Evolutionary conservation across 2,329 filamentous ascomycete species (phyloP).

Genomic region (Aspergillus aculeatinus): DNA sequence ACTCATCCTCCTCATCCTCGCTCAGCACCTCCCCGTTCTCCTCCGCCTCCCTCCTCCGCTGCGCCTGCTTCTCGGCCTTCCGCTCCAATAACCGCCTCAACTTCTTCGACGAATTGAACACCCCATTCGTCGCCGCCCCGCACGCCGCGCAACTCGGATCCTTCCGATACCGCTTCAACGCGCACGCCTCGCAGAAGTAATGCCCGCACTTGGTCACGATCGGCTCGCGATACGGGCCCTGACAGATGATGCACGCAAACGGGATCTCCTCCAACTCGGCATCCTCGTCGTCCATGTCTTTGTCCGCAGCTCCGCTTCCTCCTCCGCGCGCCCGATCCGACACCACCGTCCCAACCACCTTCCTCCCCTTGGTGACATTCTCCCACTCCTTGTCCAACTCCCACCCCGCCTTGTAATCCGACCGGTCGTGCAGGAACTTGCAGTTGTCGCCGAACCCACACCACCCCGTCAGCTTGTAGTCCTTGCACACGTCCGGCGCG

Average conservation of each 20-base stretch:
- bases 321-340: conserved; percentile 44
- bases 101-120: conserved; percentile 85
- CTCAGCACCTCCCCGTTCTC: conserved; percentile 54
- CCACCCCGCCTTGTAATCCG: conserved; percentile 83
- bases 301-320: conserved; percentile 42
- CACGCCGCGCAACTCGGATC: conserved; percentile 86
- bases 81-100: conserved; percentile 75
- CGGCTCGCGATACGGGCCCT: conserved; percentile 72
- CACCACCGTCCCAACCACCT: conserved; percentile 48
- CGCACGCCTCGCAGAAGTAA: conserved; percentile 93
- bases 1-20: conserved; percentile 46
- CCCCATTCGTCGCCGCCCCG: conserved; percentile 78
- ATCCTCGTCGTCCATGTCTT: conserved; percentile 61
- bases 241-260: conserved; percentile 86
- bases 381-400: conserved; percentile 96
- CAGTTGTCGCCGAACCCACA: conserved; percentile 75
- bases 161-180: conserved; percentile 79
- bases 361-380: conserved; percentile 64
- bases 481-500: conserved; percentile 91
- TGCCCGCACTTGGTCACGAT: conserved; percentile 89
- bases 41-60: conserved; percentile 53
- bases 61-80: conserved; percentile 60
- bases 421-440: conserved; percentile 64
- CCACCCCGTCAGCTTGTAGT: conserved; percentile 78
- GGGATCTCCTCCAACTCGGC: conserved; percentile 79